Evolutionary conservation across 176 grass and related monocot genomes (phyloP), one percentile per base, ranked within the genome.

Genomic region (Oropetium thomaeum): DNA sequence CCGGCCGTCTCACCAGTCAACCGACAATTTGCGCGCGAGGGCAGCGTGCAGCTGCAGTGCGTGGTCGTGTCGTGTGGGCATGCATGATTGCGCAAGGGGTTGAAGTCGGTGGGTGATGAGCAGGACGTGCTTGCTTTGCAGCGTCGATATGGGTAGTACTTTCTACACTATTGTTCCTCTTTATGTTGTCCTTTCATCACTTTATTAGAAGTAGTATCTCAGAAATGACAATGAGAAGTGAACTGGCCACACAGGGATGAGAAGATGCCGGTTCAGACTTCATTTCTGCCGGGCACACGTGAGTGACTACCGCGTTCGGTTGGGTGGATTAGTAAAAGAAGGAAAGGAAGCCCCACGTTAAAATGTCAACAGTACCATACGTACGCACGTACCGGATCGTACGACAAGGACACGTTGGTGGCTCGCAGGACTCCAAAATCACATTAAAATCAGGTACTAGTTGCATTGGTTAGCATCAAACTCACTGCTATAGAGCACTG

Each of bases 301-400:
- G 63, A 31, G 26, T 12, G 28, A 34, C 47, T n/a, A 5, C 35
- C 23, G 32, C 53, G 42, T 49, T 23, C 30, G 30, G 20, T 70
- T 17, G 20, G 32, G 15, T 38, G 48, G 6, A 57, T 57, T 27
- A 27, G 20, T 10, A 31, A 45, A 47, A 34, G 3, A n/a, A n/a
- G 27, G 0, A 48, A 45, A 33, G n/a, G n/a, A n/a, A n/a, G n/a
- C n/a, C n/a, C 40, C 40, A 47, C 28, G 26, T 62, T 62, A 15
- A 47, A 47, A 22, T 75, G 2, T 12, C 25, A 33, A 6, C 32
- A 15, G 55, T 19, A 14, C 22, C 20, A 29, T 40, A 52, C 32
- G 61, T 65, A 52, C 62, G 45, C 68, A 51, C 43, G 59, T 37
- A 77, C 74, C 44, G 51, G 13, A 4, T 32, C 43, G 59, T 64